phyloP scores from a whole-genome alignment of 805 yeast species.

The Danielozyma ontarioensis region DNA sequence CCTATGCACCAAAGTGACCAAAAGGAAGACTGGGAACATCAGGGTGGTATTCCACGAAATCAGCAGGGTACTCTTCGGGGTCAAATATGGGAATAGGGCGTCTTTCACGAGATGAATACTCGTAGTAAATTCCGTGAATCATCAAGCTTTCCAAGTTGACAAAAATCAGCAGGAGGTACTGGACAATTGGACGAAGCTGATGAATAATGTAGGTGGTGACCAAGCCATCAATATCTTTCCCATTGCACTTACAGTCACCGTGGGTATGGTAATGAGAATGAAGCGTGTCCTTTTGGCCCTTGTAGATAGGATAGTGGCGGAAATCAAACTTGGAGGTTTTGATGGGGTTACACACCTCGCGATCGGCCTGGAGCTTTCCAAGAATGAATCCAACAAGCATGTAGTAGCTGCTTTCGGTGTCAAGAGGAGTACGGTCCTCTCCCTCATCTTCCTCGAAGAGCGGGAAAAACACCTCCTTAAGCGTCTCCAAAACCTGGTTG shows the following conservation, averaged over 20 bases:
- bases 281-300: slow-evolving; percentile 31
- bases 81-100: slow-evolving; percentile 24
- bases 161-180: slow-evolving; percentile 19
- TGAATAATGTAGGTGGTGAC: slow-evolving; percentile 30
- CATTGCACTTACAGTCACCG: slow-evolving; percentile 12
- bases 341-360: slow-evolving; percentile 33
- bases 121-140: slow-evolving; percentile 33
- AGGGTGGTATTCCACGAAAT: slow-evolving; percentile 6
- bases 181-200: slow-evolving; percentile 27
- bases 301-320: slow-evolving; percentile 25
- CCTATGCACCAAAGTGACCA: slow-evolving; percentile 3
- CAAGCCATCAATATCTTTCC: slow-evolving; percentile 26
- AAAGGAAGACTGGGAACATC: slow-evolving; percentile 2
- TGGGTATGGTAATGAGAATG: slow-evolving; percentile 25
- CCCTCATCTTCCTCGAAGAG: slow-evolving; percentile 6
- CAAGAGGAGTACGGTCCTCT: slow-evolving; percentile 10
- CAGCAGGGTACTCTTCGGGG: slow-evolving; percentile 19
- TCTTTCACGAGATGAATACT: slow-evolving; percentile 5
- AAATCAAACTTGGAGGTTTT: slow-evolving; percentile 18
- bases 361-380: slow-evolving; percentile 29
- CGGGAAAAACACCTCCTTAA: slow-evolving; percentile 18
- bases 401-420: slow-evolving; percentile 24
- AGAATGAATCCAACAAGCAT: slow-evolving; percentile 27
- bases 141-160: slow-evolving; percentile 21
- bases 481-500: slow-evolving; percentile 17